phyloP scores from a whole-genome alignment of 2,329 filamentous ascomycete species.

The Cephalotrichum gorgonifer region DNA sequence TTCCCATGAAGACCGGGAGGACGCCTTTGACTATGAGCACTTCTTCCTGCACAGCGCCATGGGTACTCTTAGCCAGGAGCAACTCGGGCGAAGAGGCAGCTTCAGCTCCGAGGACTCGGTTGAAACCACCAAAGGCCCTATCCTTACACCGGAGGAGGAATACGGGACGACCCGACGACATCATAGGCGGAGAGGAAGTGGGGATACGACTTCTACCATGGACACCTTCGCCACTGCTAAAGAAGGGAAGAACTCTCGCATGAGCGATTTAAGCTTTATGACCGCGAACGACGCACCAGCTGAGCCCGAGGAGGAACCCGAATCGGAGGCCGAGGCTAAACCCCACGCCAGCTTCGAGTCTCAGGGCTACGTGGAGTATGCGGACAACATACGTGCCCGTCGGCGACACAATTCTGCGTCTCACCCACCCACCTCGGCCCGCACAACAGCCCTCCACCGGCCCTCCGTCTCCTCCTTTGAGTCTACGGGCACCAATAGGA shows the following conservation, averaged over 20 bases:
- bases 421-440: slow-evolving; percentile 29
- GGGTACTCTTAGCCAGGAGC: slow-evolving; percentile 57
- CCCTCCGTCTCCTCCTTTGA: slow-evolving; percentile 47
- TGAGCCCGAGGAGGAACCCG: not conserved
- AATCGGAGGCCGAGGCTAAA: not conserved
- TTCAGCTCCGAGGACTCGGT: slow-evolving; percentile 50
- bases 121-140: slow-evolving; percentile 47
- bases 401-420: slow-evolving; percentile 22
- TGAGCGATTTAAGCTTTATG: slow-evolving; percentile 12
- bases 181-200: slow-evolving; percentile 30
- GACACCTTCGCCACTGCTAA: slow-evolving; percentile 48
- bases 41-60: slow-evolving; percentile 92
- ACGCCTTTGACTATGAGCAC: slow-evolving; percentile 93
- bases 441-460: slow-evolving; percentile 30
- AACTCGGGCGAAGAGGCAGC: slow-evolving; percentile 37
- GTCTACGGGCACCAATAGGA: slow-evolving; percentile 48
- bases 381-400: slow-evolving; percentile 6
- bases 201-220: slow-evolving; percentile 37
- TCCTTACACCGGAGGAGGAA: slow-evolving; percentile 9
- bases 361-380: slow-evolving; percentile 14
- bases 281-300: slow-evolving; percentile 9
- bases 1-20: slow-evolving; percentile 85
- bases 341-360: not conserved
- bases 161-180: slow-evolving; percentile 10
- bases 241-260: slow-evolving; percentile 27